A percentile compares a stretch with the other conserved stretches of the same genome.
These are phyloP conservation scores for Turnera subulata DNA, from an alignment of 345 rosid species.

Conservation along the genomic window DNA sequence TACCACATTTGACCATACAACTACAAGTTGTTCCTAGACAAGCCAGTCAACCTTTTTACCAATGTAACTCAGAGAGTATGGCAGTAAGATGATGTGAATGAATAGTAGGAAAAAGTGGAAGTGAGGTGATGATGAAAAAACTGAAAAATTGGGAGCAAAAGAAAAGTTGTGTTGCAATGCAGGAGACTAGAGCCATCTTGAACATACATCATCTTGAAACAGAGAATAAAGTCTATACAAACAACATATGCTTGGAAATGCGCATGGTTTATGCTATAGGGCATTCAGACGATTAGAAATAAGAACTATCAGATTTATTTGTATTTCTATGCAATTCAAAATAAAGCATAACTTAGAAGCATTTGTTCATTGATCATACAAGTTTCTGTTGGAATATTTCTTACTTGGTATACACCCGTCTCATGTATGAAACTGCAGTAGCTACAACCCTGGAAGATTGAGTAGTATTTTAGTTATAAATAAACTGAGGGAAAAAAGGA, in stretches of 20 bases:
- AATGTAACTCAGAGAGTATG: no score
- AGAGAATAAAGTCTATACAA: neutral
- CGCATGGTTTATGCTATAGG: neutral
- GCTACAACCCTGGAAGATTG: constrained; percentile 77
- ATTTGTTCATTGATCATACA: neutral
- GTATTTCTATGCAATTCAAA: no score
- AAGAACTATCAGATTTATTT: neutral
- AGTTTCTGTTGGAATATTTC: constrained; percentile 3
- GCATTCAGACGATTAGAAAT: neutral
- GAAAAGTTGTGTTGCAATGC: neutral
- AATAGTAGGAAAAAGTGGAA: neutral
- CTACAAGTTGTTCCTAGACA: neutral
- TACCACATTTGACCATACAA: neutral
- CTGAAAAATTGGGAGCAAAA: neutral
- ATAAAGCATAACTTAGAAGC: neutral
- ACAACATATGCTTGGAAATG: neutral
- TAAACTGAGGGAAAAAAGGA: no score
- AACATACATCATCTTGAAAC: no score
- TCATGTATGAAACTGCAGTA: constrained; percentile 89
- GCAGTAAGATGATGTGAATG: no score
- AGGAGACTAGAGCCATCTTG: neutral
- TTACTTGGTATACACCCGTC: constrained; percentile 91
- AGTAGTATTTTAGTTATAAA: constrained; percentile 9
- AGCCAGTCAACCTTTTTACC: neutral
- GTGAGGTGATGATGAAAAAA: neutral